Base-by-base conservation (phyloP, 306 rosid genomes). In the Cicer cuneatum region DNA sequence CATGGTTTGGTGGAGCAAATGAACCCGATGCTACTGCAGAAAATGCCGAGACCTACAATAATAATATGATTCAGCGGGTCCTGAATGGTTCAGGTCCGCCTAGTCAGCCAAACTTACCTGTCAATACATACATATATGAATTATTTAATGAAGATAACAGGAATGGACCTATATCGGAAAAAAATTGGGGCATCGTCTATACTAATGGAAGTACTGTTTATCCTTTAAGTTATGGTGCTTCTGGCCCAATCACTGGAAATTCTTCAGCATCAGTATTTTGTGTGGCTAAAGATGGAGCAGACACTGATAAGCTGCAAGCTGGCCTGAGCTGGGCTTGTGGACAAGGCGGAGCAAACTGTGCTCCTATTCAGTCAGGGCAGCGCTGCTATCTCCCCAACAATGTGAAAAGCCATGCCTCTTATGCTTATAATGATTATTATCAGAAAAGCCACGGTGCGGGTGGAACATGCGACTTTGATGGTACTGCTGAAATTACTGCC, bases 301-400 rank as follows among this genome's bases (percentile, higher is more conserved):
- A 89, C 77, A 48, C 85, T 39, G 97, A 92, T 84, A 86, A 90
- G 88, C 86, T 95, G 82, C 89, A 86, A 82, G 84, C 68, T 37
- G 98, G 93, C 66, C 57, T 95, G 73, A 92, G 86, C 80, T 95
- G 98, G 96, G 99, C 99, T 39, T 95, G 98, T 75, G 99, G 98
- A 42, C 99, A 87, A 77, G 99, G 99, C 19, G 90, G 88, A 70
- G 99, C 97, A 43, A 90, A 87, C 80, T 95, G 99, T 75, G 74
- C 82, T 38, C 89, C 96, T 24, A 87, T 95, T 84, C 99, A 95
- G 81, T 38, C 29, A 4, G 99, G 93, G 45, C 84, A 77, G 77
- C 80, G 92, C 7, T 95, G 99, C 67, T 92, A 79, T 82, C 72
- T 66, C 12, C 99, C 99, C 19, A 66, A 92, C 84, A 84, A 47